Base-by-base conservation (phyloP, 208 protist species). In the Trypanosomatidae sp. region DNA sequence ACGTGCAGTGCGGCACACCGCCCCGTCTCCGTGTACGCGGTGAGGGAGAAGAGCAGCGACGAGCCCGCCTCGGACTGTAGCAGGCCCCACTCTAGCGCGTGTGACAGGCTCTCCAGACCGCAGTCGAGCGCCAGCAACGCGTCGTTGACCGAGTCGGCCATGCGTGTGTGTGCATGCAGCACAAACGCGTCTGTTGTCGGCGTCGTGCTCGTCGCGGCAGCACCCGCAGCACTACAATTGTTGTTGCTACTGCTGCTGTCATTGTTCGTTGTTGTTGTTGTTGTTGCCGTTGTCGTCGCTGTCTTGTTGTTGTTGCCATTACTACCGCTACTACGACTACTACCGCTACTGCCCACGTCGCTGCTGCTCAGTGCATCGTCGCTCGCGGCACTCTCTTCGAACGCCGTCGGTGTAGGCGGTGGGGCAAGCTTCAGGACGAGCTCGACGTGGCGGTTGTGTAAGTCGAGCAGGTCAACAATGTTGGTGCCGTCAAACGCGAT, bases 1-100 rank as follows among this genome's bases (percentile, higher is more conserved):
- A 86, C 42, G 56, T 78, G 70, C 46, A 90, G 61, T n/a, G 75
- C 81, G 13, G 80, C 83, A 35, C 62, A 68, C 22, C 65, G 60
- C 44, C 69, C 55, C 39, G 55, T 62, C 56, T 92, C 79, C 13
- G 76, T 88, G 57, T 76, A 88, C n/a, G 72, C 64, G 3, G 76
- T 86, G 3, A 87, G 45, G 1, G 76, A 82, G 62, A 85, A 91
- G 21, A 88, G 56, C 30, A 88, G 53, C n/a, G 78, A 88, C 13
- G 69, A 76, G 45, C 66, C 71, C n/a, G 65, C 66, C 63, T 83
- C 69, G 1, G 71, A 79, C 43, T 71, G 68, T 40, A 90, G 52
- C 33, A 75, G 38, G 3, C 66, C 23, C 24, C 48, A 47, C 56
- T 88, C 71, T 48, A 81, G 55, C 22, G 73, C 77, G n/a, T 60